Conservation (phyloP, 1,139 yeast genomes). For the Debaryomycetaceae sp. region DNA sequence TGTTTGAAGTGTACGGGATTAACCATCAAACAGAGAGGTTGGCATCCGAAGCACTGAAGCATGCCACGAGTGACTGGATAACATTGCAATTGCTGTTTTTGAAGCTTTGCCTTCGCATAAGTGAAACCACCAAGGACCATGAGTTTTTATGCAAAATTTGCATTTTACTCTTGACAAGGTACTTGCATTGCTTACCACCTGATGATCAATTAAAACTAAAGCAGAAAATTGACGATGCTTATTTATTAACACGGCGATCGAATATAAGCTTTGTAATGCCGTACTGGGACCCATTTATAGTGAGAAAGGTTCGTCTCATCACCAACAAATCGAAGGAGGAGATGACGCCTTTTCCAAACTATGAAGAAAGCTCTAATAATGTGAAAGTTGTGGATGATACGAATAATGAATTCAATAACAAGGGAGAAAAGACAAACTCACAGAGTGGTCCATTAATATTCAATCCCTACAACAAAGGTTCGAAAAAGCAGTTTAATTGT, state of each 20-base stretch:
- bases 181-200: slow-evolving; percentile 42
- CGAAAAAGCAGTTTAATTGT: slow-evolving; percentile 13
- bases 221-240: slow-evolving; percentile 24
- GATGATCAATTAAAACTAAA: slow-evolving; percentile 35
- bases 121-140: slow-evolving; percentile 50
- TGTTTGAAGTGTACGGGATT: slow-evolving; percentile 44
- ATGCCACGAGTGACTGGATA: slow-evolving; percentile 45
- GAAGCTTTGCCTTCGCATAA: slow-evolving; percentile 51
- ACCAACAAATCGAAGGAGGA: slow-evolving; percentile 21
- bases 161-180: slow-evolving; percentile 52
- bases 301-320: slow-evolving; percentile 48
- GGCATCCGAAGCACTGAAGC: slow-evolving; percentile 19
- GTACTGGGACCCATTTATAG: slow-evolving; percentile 72
- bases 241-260: slow-evolving; percentile 15
- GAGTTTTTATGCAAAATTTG: slow-evolving; percentile 47
- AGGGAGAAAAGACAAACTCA: not conserved
- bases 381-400: slow-evolving; percentile 9
- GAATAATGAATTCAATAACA: slow-evolving; percentile 1
- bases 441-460: slow-evolving; percentile 20
- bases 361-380: slow-evolving; percentile 13
- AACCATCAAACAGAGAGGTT: slow-evolving; percentile 25
- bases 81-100: slow-evolving; percentile 57
- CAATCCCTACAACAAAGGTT: slow-evolving; percentile 30
- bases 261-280: slow-evolving; percentile 19
- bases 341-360: slow-evolving; percentile 34